These are phyloP conservation scores for Aphanomyces cochlioides DNA, from an alignment of 352 stramenopile species.

Conservation along the genomic window DNA sequence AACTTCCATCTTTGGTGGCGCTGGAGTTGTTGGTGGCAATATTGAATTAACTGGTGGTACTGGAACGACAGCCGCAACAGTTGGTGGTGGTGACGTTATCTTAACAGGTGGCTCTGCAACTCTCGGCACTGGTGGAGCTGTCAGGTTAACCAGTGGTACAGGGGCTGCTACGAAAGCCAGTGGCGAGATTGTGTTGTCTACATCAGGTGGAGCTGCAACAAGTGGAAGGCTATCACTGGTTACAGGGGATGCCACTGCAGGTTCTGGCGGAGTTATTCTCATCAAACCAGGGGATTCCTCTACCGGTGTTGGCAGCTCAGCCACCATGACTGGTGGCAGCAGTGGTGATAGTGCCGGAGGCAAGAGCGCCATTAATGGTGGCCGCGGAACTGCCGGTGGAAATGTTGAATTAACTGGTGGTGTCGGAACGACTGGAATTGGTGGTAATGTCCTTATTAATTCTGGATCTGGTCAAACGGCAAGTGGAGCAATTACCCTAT, in stretches of 20 bases:
- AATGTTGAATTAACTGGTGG: constrained; percentile 38
- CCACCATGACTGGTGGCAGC: constrained; percentile 32
- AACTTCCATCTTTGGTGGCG: constrained; percentile 22
- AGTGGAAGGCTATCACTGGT: constrained; percentile 10
- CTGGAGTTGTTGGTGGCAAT: constrained; percentile 22
- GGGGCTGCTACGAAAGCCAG: constrained; percentile 9
- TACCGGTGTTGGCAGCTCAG: constrained; percentile 37
- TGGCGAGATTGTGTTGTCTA: constrained; percentile 9
- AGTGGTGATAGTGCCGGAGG: not conserved
- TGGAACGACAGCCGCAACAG: constrained; percentile 31
- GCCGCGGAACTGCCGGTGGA: constrained; percentile 32
- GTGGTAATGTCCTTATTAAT: constrained; percentile 34
- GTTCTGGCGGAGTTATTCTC: constrained; percentile 39
- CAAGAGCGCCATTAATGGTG: not conserved
- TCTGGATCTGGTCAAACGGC: constrained; percentile 15
- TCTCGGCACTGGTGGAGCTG: not conserved
- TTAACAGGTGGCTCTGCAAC: constrained; percentile 12
- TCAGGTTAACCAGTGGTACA: not conserved
- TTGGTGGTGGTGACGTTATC: constrained; percentile 25
- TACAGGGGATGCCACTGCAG: constrained; percentile 33
- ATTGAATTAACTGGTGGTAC: constrained; percentile 50
- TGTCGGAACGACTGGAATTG: constrained; percentile 37
- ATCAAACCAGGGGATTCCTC: constrained; percentile 40
- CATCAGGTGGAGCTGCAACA: not conserved
- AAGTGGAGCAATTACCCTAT: constrained; percentile 17